These are phyloP conservation scores for Nannochloropsis salina DNA, from an alignment of 108 stramenopile genomes.

Conservation along the genomic window DNA sequence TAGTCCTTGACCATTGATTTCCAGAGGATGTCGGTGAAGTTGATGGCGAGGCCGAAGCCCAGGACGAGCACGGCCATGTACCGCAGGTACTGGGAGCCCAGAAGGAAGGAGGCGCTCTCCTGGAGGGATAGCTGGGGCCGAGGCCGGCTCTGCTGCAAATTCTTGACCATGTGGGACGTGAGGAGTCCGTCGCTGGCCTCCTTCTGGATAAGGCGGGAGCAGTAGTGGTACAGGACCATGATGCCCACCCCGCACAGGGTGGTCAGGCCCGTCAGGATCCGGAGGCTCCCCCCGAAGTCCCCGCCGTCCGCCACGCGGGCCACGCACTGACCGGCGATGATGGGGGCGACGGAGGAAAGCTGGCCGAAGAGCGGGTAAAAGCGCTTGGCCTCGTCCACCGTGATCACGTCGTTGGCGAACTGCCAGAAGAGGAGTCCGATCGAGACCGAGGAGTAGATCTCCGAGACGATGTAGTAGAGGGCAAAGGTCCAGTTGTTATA, in stretches of 20 bases:
- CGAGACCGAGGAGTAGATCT: conserved; percentile 84
- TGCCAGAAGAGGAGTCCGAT: conserved; percentile 98
- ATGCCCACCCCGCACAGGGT: conserved; percentile 71
- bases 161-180: not conserved
- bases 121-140: conserved; percentile 61
- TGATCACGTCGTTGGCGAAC: conserved; percentile 87
- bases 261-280: conserved; percentile 66
- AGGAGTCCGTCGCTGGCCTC: conserved; percentile 22
- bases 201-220: conserved; percentile 59
- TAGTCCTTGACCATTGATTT: conserved; percentile 83
- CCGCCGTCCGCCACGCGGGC: conserved; percentile 47
- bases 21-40: conserved; percentile 94
- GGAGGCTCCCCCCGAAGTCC: conserved; percentile 66
- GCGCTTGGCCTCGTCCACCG: conserved; percentile 77
- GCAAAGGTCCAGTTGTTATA: conserved; percentile 84
- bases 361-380: conserved; percentile 94
- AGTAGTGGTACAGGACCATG: conserved; percentile 67
- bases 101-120: conserved; percentile 74
- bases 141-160: conserved; percentile 31
- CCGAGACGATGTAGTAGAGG: conserved; percentile 80
- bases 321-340: conserved; percentile 78
- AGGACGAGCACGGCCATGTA: conserved; percentile 78
- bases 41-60: conserved; percentile 88
- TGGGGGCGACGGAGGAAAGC: conserved; percentile 81
- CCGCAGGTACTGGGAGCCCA: conserved; percentile 79